These are phyloP conservation scores for Fraxinus angustifolia DNA, from an alignment of 305 asterid species.

Conservation along the genomic window DNA sequence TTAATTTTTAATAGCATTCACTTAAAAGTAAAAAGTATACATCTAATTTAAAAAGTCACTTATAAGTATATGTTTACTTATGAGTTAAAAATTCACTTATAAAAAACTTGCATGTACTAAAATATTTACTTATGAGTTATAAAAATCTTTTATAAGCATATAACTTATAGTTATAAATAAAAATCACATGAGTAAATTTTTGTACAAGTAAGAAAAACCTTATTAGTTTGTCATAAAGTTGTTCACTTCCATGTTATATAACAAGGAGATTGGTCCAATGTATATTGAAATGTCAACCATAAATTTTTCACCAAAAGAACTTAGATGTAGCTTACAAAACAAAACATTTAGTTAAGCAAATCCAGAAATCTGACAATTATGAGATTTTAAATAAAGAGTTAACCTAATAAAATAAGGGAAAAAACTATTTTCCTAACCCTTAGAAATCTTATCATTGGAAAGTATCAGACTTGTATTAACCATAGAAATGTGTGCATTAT, in stretches of 20 bases:
- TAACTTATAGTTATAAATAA: too few species aligned
- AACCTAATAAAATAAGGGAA: constrained; percentile 10
- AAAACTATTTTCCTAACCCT: constrained; percentile 34
- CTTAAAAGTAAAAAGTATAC: too few species aligned
- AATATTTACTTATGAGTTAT: too few species aligned
- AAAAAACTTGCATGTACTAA: too few species aligned
- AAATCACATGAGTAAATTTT: too few species aligned
- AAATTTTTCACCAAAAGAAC: constrained; percentile 1
- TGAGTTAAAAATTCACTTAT: too few species aligned
- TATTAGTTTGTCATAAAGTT: not conserved
- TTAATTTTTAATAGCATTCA: too few species aligned
- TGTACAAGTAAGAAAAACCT: too few species aligned
- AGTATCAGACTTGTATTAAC: constrained; percentile 24
- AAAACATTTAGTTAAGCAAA: not conserved
- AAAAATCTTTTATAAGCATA: too few species aligned
- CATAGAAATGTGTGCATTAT: constrained; percentile 24
- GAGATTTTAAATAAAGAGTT: constrained; percentile 16
- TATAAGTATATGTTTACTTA: too few species aligned
- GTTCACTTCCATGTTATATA: not conserved
- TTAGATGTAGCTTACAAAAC: not conserved
- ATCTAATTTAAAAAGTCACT: too few species aligned
- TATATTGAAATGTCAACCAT: not conserved
- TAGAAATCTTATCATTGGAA: constrained; percentile 25
- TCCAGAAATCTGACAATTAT: not conserved
- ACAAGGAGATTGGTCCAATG: not conserved